A percentile compares a stretch with the other conserved stretches of the same genome.
These are phyloP conservation scores for Raffaelea ambrosiae DNA, from an alignment of 2,329 filamentous ascomycete species.

Conservation along the genomic window DNA sequence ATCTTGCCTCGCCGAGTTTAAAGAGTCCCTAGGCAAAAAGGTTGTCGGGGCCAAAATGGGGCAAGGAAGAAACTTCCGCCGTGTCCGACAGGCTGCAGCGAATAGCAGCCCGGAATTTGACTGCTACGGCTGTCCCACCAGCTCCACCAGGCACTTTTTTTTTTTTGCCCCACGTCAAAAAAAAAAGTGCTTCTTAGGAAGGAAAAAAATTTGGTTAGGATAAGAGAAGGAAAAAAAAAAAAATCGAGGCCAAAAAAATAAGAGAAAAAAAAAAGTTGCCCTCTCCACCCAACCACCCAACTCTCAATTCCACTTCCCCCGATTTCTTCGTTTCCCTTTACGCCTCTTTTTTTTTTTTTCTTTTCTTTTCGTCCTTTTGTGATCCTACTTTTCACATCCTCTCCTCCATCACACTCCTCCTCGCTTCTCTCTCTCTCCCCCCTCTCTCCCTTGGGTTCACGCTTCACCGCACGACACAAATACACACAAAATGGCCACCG, in stretches of 20 bases:
- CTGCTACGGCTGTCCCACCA: neutral
- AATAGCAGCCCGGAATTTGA: no score
- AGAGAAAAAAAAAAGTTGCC: constrained; percentile 6
- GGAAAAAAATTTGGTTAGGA: constrained; percentile 8
- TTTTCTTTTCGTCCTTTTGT: constrained; percentile 1
- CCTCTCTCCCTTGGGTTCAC: constrained; percentile 15
- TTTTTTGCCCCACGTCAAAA: constrained; percentile 9
- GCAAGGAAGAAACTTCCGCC: constrained; percentile 11
- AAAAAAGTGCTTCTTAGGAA: constrained; percentile 7
- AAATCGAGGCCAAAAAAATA: constrained; percentile 1
- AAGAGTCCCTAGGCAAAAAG: no score
- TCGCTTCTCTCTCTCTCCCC: neutral
- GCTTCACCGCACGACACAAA: no score
- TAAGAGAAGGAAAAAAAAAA: constrained; percentile 8
- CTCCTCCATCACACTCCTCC: neutral
- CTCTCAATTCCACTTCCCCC: neutral
- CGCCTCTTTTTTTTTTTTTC: neutral
- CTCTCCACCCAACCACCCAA: constrained; percentile 6
- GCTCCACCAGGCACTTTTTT: constrained; percentile 4
- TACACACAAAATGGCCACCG: constrained; percentile 73
- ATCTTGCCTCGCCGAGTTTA: no score
- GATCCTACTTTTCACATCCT: constrained; percentile 3
- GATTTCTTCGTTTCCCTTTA: neutral
- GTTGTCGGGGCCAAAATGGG: no score
- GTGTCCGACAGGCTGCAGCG: neutral